Base-by-base conservation (phyloP, 2,329 filamentous ascomycete species). In the Hypoxylon sp. region DNA sequence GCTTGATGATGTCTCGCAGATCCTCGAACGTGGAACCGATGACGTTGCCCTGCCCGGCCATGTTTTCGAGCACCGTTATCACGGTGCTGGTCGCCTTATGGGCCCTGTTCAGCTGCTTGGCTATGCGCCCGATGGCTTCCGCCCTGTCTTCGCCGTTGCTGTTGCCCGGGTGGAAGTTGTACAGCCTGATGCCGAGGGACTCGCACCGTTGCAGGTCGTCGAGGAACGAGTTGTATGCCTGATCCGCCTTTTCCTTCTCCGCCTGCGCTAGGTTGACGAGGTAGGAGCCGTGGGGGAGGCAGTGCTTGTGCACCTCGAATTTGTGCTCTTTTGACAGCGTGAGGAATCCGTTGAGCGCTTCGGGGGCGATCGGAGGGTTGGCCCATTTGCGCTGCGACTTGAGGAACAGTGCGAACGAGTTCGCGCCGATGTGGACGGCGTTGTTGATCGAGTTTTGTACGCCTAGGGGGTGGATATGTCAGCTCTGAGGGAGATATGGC, bases 321-420 rank as follows among this genome's bases (percentile, higher is more conserved):
- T 82, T 81, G 76, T 95, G 88, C 51, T 89, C 81, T 52, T 86
- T 82, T 75, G 93, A 92, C 30, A 88, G 81, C 44, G 84, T 83
- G 59, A 86, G 86, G 80, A 98, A 99, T 38, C 88, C 84, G 42
- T 88, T 83, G 51, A 86, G 84, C 55, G 90, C 87, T 24, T 91
- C 88, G 38, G 87, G 79, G 24, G 90, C 84, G 3, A 99, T 84
- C 0, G 92, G 87, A 7, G 94, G 93, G 73, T 91, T 96, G 26
- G 87, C 85, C 96, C 96, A 99, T 82, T 97, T 98, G 58, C 94
- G 89, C 78, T 99, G 96, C 0, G 93, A 97, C 77, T 98, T 98
- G 71, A 99, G 85, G 80, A 99, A 99, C 18, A 98, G 84, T 3
- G 96, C 96, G 72, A 98, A 97, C 8, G 94, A 89, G 76, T 98